Evolutionary conservation across 495 filamentous ascomycete species (phyloP).

Genomic region (Aspergillus ellipticus): DNA sequence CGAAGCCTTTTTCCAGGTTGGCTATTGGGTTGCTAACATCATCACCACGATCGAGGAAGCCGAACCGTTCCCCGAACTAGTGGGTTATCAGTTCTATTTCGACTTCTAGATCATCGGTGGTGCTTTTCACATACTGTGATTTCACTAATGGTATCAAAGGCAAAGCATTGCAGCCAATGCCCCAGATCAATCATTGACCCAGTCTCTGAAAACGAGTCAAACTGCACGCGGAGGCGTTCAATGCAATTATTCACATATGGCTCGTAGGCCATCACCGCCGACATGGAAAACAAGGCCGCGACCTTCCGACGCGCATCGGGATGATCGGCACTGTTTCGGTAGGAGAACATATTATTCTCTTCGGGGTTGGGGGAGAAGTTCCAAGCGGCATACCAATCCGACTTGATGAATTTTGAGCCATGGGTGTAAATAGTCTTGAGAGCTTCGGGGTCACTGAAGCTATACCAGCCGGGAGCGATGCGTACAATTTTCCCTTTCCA

Average conservation of each 20-base stretch:
- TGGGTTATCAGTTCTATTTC: background rate
- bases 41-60: conserved; percentile 52
- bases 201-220: conserved; percentile 21
- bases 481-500: conserved; percentile 22
- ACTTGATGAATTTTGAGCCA: conserved; percentile 14
- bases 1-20: conserved; percentile 27
- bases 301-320: conserved; percentile 11
- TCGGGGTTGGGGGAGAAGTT: background rate
- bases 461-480: conserved; percentile 35
- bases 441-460: conserved; percentile 28
- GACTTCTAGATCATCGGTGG: background rate
- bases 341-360: conserved; percentile 20
- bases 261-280: conserved; percentile 42
- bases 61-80: conserved; percentile 50
- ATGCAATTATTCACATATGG: conserved; percentile 42
- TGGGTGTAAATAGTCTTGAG: conserved; percentile 31
- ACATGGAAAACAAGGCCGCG: conserved; percentile 41
- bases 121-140: conserved; percentile 37
- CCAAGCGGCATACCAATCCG: conserved; percentile 10
- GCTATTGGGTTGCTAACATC: conserved; percentile 53
- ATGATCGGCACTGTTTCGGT: conserved; percentile 18
- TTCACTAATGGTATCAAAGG: conserved; percentile 55
- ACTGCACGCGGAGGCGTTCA: conserved; percentile 27
- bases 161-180: conserved; percentile 46
- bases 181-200: conserved; percentile 3